Base-by-base conservation (phyloP, 371 early-diverging fungal genomes). In the Lichtheimia ramosa region DNA sequence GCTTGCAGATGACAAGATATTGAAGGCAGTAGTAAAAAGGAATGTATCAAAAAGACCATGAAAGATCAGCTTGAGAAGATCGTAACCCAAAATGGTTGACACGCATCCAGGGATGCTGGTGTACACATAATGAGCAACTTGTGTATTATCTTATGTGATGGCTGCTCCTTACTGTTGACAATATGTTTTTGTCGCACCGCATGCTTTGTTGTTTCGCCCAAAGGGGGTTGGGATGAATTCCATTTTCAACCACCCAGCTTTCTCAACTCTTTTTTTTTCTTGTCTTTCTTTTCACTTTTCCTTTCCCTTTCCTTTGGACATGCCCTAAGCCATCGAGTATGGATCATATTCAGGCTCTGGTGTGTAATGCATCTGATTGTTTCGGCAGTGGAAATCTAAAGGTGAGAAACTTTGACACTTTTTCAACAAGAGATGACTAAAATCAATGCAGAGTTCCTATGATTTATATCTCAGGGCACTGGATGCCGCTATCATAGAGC, bases 381-480 rank as follows among this genome's bases (percentile, higher is more conserved):
- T 60, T 67, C 63, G 68, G 63, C 59, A 58, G 60, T 54, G 68
- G 68, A 23, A 67, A 67, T 52, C 49, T 62, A 40, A 58, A 67
- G 62, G 66, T 58, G 48, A 43, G 34, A 51, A 13, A 7, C 23
- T 21, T 14, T 34, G 34, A 34, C 34, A 34, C 34, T 8, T 34
- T 27, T 27, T 7, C 2, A 2, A 34, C 34, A 2, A 34, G 34
- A 34, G 10, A 34, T 34, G 0, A 34, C 34, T 8, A 34, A 34
- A 34, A 34, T 34, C 34, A 8, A 34, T 34, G 39, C 58, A 77
- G 75, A 60, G 53, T 43, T 72, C 77, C 15, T 80, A 71, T 63
- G 65, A 69, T 3, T 51, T 69, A 39, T 76, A 74, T 53, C 63
- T 79, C 23, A 60, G 76, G 58, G 76, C 77, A 8, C 52, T 76